Percentiles rank a stretch among this genome's conserved stretches.
phyloP scores from a whole-genome alignment of 106 monocot species.

The Platanthera zijinensis region DNA sequence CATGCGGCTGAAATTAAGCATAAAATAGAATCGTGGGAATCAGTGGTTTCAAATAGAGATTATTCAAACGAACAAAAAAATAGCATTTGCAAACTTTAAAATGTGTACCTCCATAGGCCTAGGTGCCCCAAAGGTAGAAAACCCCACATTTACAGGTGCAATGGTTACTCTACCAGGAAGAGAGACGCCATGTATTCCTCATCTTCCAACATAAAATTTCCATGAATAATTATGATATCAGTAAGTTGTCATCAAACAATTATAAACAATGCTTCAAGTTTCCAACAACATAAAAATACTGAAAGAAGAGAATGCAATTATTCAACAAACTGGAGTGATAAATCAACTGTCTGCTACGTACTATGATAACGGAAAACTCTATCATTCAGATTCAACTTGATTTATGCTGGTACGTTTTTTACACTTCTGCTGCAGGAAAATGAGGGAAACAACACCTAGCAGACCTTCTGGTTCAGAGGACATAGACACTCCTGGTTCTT shows the following conservation, averaged over 20 bases:
- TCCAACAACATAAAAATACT: too few relatives aligned
- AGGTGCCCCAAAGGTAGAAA: slow-evolving; percentile 72
- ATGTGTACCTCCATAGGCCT: slow-evolving; percentile 60
- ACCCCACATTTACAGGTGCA: slow-evolving; percentile 81
- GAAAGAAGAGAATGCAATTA: too few relatives aligned
- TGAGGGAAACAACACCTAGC: slow-evolving; percentile 16
- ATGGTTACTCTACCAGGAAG: slow-evolving; percentile 80
- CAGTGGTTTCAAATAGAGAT: too few relatives aligned
- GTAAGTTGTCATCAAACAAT: too few relatives aligned
- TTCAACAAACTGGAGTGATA: too few relatives aligned
- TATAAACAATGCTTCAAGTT: too few relatives aligned
- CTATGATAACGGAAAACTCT: neutral
- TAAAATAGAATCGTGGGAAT: too few relatives aligned
- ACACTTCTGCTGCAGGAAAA: slow-evolving; percentile 2
- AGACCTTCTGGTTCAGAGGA: slow-evolving; percentile 2
- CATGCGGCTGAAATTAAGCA: too few relatives aligned
- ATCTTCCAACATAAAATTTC: slow-evolving; percentile 88
- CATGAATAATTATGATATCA: too few relatives aligned
- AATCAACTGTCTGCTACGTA: neutral
- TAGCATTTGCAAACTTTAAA: too few relatives aligned
- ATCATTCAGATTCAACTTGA: neutral
- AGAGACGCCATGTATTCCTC: slow-evolving; percentile 79
- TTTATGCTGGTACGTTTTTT: neutral
- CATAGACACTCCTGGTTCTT: slow-evolving; percentile 7
- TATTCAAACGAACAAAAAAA: too few relatives aligned